Evolutionary conservation across 805 yeast genomes (phyloP).

Genomic region (Candida wancherniae): DNA sequence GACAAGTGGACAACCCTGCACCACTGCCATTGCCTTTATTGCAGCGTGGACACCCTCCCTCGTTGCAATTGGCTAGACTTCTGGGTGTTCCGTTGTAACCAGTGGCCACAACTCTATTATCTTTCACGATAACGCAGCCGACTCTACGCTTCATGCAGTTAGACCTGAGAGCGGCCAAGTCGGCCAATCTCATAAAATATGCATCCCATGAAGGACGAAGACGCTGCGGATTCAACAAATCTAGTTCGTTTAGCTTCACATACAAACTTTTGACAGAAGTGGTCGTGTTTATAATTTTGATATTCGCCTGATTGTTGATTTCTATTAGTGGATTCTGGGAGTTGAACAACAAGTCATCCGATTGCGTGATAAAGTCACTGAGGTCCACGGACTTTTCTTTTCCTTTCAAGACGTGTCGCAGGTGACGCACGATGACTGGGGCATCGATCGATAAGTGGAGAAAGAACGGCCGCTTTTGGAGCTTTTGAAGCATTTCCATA

Average conservation of each 20-base stretch:
- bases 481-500: conserved; percentile 37
- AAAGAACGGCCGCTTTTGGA: conserved; percentile 75
- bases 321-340: conserved; percentile 49
- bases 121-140: conserved; percentile 91
- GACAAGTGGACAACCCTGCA: conserved; percentile 68
- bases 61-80: conserved; percentile 80
- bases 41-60: conserved; percentile 93
- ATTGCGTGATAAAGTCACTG: conserved; percentile 33
- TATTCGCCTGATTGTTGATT: conserved; percentile 52
- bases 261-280: conserved; percentile 31
- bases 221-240: conserved; percentile 38
- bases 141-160: conserved; percentile 97
- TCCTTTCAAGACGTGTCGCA: conserved; percentile 24
- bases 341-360: conserved; percentile 39
- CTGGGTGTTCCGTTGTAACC: conserved; percentile 98
- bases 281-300: conserved; percentile 38
- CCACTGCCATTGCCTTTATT: conserved; percentile 66
- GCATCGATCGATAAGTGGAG: conserved; percentile 77
- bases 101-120: conserved; percentile 83
- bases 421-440: conserved; percentile 48
- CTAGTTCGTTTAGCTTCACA: conserved; percentile 37
- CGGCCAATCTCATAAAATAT: conserved; percentile 90
- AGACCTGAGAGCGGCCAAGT: conserved; percentile 85
- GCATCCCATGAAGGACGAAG: conserved; percentile 94
- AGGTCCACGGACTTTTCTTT: conserved; percentile 13